Evolutionary conservation across 1,284 basidiomycete genomes (phyloP), one percentile per base, ranked within the genome.

Genomic region (Pisolithus thermaeus): DNA sequence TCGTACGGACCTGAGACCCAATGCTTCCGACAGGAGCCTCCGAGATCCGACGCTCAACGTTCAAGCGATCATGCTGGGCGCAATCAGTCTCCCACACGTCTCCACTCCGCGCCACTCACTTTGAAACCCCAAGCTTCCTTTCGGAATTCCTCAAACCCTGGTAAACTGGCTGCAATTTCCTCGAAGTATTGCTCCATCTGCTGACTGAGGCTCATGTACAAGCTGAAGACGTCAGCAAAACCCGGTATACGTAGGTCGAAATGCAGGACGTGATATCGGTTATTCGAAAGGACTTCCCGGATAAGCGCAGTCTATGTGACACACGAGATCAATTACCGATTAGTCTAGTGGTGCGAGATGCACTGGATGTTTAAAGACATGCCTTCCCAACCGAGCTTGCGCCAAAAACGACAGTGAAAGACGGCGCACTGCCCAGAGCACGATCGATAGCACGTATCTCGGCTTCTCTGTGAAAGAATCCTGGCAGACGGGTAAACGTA

Each of bases 221-320:
- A 71, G 59, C 87, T 88, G 0, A 78, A 68, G 5, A 91, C 71
- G 61, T 91, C 89, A 2, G 88, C 87, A 59, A 91, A 91, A 0
- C 89, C 90, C 5, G 90, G 80, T 47, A 92, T 90, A 16, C 89
- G 79, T 32, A 92, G 73, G 67, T 92, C 90, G 58, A 92, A 90
- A 61, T 90, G 86, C 32, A 92, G 74, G 49, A 90, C 85, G 67
- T 90, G 86, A 61, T 86, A 92, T 51, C 73, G 73, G 12, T 79
- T 71, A 22, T 73, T 71, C 14, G 80, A 83, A 35, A 92, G 76
- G 18, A 90, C 80, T 67, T 92, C 85, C 43, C 89, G 78, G 16
- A 91, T 73, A 7, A 92, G 74, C 0, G 85, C 82, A 5, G 89
- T 92, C 82, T 88, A 35, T 50, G 52, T 37, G 41, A 40, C 23